Percentiles rank a stretch among this genome's conserved stretches.
Conservation (phyloP, 23 red algal genomes). For the Agarophyton chilense region DNA sequence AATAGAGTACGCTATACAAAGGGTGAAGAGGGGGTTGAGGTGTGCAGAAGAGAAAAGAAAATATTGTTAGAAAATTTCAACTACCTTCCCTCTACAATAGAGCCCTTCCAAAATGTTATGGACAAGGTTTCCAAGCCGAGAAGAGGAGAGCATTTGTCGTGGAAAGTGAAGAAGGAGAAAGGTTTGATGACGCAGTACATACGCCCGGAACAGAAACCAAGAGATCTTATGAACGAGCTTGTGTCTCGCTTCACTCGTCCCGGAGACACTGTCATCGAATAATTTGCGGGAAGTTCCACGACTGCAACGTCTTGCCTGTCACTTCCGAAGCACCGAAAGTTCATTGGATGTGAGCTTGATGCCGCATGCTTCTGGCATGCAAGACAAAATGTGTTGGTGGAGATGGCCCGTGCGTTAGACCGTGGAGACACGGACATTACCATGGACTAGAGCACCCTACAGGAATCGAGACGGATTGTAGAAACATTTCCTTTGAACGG, state of each 20-base stretch:
- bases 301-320: slow-evolving; percentile 21
- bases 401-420: not conserved
- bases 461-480: too few relatives aligned
- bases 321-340: slow-evolving; percentile 18
- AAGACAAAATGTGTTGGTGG: not conserved
- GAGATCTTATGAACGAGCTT: slow-evolving; percentile 19
- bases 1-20: slow-evolving; percentile 6
- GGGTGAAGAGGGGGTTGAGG: slow-evolving; percentile 3
- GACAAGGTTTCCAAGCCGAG: not conserved
- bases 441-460: not conserved
- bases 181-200: not conserved
- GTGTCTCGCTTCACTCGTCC: slow-evolving; percentile 29
- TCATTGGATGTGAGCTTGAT: slow-evolving; percentile 38
- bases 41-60: not conserved
- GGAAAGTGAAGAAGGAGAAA: not conserved
- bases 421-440: not conserved
- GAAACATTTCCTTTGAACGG: too few relatives aligned
- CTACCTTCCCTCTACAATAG: not conserved
- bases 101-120: slow-evolving; percentile 13
- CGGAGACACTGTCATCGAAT: slow-evolving; percentile 9
- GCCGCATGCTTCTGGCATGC: slow-evolving; percentile 19
- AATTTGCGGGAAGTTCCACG: slow-evolving; percentile 27
- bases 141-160: not conserved
- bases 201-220: slow-evolving; percentile 42
- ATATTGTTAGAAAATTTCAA: slow-evolving; percentile 17